These are phyloP conservation scores for Cicer arietinum DNA, from an alignment of 306 rosid species.

Conservation along the genomic window DNA sequence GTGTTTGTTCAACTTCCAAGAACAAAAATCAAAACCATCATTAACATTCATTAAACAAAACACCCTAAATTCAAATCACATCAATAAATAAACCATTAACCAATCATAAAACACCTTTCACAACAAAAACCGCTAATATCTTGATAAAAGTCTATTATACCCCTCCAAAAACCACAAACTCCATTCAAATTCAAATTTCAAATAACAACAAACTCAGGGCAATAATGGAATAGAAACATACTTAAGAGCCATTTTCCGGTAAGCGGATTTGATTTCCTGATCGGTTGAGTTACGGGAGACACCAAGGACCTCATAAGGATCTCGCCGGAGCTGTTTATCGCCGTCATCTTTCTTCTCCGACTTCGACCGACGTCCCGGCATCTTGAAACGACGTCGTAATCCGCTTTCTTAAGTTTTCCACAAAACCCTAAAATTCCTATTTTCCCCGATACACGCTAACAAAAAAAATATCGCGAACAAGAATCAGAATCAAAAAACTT, in stretches of 20 bases:
- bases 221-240: conserved; percentile 47
- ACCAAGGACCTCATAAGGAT: conserved; percentile 96
- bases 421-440: conserved; percentile 63
- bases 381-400: conserved; percentile 48
- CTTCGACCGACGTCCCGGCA: conserved; percentile 81
- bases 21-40: conserved; percentile 6
- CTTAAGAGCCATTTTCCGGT: conserved; percentile 97
- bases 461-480: conserved; percentile 2
- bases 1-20: conserved; percentile 5
- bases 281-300: conserved; percentile 82
- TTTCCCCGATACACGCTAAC: not conserved
- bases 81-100: not conserved
- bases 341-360: conserved; percentile 81
- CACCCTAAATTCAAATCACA: conserved; percentile 8
- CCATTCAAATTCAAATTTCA: conserved; percentile 3
- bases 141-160: conserved; percentile 16
- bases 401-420: not conserved
- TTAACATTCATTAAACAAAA: not conserved
- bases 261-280: conserved; percentile 95
- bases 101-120: not conserved
- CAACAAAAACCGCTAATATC: not conserved
- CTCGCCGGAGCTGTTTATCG: conserved; percentile 78
- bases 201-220: not conserved
- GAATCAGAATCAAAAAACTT: not conserved
- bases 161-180: not conserved